Percentiles rank a stretch among this genome's conserved stretches.
Evolutionary conservation across 176 grass and related monocot species (phyloP).

Genomic region (Otatea glauca): DNA sequence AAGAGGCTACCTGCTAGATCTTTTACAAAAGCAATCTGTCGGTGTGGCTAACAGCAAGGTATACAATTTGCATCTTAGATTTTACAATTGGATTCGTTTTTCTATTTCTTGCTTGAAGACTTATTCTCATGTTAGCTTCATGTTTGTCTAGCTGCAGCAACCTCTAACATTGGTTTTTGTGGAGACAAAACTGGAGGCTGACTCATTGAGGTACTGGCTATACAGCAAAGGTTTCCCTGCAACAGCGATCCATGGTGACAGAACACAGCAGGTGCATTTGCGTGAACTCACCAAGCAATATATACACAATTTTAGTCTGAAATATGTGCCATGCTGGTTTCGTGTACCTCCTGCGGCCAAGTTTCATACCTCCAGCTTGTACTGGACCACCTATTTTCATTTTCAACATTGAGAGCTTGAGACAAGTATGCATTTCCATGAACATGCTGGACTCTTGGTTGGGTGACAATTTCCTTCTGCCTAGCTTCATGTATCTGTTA

Average conservation of each 20-base stretch:
- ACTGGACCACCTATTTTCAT: background rate
- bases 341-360: background rate
- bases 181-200: conserved; percentile 77
- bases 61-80: conserved; percentile 1
- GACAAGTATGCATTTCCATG: background rate
- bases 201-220: conserved; percentile 61
- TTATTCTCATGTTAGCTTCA: conserved; percentile 17
- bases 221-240: conserved; percentile 62
- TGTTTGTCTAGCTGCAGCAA: conserved; percentile 47
- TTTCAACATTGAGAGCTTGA: background rate
- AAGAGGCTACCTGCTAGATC: conserved; percentile 60
- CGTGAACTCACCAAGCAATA: background rate
- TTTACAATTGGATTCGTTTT: background rate
- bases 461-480: background rate
- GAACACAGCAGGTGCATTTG: conserved; percentile 39
- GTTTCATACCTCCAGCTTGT: too few species aligned
- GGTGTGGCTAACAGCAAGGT: conserved; percentile 58
- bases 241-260: conserved; percentile 74
- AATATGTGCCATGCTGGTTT: background rate
- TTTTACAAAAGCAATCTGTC: conserved; percentile 54
- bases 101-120: background rate
- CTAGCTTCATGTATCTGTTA: background rate
- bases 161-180: conserved; percentile 80
- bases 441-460: background rate
- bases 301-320: background rate